Evolutionary conservation across 208 protist genomes (phyloP).

Genomic region (Leishmania arabica): DNA sequence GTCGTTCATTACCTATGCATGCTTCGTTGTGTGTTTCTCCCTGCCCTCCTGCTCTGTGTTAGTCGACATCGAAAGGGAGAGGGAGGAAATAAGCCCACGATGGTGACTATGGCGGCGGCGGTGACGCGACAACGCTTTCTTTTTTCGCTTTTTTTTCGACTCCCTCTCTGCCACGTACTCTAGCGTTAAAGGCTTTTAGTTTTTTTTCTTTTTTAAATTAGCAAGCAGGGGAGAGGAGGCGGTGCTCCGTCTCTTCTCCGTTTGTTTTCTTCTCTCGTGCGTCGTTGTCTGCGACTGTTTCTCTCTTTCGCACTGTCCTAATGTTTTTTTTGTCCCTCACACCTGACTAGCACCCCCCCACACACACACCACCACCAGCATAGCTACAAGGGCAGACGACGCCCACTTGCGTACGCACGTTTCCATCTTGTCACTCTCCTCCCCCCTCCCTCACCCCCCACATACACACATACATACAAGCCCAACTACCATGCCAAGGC

Average conservation of each 20-base stretch:
- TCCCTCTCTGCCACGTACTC: neutral
- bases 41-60: constrained; percentile 5
- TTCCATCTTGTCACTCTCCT: too few relatives aligned
- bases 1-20: neutral
- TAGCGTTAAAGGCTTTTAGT: neutral
- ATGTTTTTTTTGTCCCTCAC: neutral
- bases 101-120: neutral
- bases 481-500: neutral
- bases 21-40: neutral
- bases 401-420: neutral
- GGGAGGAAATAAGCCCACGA: neutral
- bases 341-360: neutral
- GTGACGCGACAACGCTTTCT: neutral
- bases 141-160: neutral
- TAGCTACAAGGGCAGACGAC: neutral
- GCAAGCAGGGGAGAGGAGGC: neutral
- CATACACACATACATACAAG: neutral
- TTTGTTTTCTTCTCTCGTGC: neutral
- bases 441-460: neutral
- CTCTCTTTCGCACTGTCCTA: neutral
- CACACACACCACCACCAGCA: neutral
- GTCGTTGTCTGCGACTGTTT: neutral
- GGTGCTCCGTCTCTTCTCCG: neutral
- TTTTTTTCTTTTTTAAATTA: neutral
- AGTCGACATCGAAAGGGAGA: neutral